Conservation (phyloP, 2,329 filamentous ascomycete species). For the Phyllachora maydis region DNA sequence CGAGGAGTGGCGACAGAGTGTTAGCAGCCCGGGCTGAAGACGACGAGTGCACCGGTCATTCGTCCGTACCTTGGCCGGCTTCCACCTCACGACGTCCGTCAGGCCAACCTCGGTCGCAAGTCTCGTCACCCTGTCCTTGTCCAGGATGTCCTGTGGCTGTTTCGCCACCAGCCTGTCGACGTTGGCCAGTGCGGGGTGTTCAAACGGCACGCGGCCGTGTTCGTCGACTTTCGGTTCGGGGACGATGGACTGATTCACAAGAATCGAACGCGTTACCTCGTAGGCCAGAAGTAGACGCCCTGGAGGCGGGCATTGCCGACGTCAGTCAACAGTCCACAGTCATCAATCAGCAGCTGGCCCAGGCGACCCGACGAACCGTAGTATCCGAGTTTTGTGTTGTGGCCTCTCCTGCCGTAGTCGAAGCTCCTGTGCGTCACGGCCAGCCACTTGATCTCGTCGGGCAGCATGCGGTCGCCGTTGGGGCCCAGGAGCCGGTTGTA, state of each 20-base stretch:
- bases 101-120: constrained; percentile 55
- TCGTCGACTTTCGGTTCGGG: not conserved
- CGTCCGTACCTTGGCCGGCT: constrained; percentile 51
- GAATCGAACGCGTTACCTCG: not conserved
- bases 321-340: not conserved
- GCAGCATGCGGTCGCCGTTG: constrained; percentile 51
- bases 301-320: no score
- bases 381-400: constrained; percentile 84
- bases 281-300: not conserved
- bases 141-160: constrained; percentile 39
- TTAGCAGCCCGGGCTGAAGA: constrained; percentile 1
- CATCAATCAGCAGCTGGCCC: not conserved
- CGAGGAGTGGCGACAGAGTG: constrained; percentile 1
- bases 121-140: constrained; percentile 41
- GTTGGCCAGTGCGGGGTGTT: constrained; percentile 49
- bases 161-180: constrained; percentile 47
- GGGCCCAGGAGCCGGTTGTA: constrained; percentile 59
- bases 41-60: not conserved
- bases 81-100: constrained; percentile 65
- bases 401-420: constrained; percentile 81
- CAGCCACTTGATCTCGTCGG: constrained; percentile 90
- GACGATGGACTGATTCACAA: no score
- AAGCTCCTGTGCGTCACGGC: constrained; percentile 97
- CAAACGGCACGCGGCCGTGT: constrained; percentile 40
- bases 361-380: constrained; percentile 37